Percentiles rank a stretch among this genome's conserved stretches.
Conservation (phyloP, 495 filamentous ascomycete species). For the Trichoderma reesei region DNA sequence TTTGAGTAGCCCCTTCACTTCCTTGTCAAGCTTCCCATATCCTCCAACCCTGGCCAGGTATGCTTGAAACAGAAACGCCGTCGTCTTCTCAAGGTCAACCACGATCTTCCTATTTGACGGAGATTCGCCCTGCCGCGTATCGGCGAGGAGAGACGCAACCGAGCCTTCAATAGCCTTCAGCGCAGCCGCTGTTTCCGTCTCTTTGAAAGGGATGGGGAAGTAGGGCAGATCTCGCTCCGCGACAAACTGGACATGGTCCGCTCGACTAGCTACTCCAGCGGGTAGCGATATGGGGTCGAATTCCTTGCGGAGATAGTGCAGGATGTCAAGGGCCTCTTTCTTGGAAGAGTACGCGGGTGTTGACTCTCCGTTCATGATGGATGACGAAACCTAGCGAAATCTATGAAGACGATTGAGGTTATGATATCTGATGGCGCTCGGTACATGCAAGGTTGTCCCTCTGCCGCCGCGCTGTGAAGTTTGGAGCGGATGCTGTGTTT, state of each 20-base stretch:
- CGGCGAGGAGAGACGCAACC: conserved; percentile 52
- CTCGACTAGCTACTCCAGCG: conserved; percentile 18
- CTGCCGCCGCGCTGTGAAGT: too few relatives aligned
- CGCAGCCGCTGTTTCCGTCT: conserved; percentile 57
- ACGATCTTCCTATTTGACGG: conserved; percentile 35
- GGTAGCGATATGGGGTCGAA: conserved; percentile 20
- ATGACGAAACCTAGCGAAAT: not conserved
- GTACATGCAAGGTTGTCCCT: too few relatives aligned
- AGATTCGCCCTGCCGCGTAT: conserved; percentile 39
- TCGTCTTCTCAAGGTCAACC: conserved; percentile 53
- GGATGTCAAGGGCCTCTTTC: not conserved
- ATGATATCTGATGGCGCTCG: not conserved
- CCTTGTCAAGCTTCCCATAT: conserved; percentile 52
- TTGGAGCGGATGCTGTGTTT: too few relatives aligned
- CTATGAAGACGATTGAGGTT: not conserved
- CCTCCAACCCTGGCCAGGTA: conserved; percentile 64
- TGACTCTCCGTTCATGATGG: not conserved
- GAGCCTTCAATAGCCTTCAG: conserved; percentile 63
- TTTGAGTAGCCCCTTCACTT: conserved; percentile 51
- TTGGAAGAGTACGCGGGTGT: not conserved
- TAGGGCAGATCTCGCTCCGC: conserved; percentile 17
- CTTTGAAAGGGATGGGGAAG: conserved; percentile 60
- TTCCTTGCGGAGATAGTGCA: not conserved
- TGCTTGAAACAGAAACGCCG: conserved; percentile 59
- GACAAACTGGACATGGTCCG: conserved; percentile 21